Conservation (phyloP, 179 eudicot genomes). For the Beta lomatogona region DNA sequence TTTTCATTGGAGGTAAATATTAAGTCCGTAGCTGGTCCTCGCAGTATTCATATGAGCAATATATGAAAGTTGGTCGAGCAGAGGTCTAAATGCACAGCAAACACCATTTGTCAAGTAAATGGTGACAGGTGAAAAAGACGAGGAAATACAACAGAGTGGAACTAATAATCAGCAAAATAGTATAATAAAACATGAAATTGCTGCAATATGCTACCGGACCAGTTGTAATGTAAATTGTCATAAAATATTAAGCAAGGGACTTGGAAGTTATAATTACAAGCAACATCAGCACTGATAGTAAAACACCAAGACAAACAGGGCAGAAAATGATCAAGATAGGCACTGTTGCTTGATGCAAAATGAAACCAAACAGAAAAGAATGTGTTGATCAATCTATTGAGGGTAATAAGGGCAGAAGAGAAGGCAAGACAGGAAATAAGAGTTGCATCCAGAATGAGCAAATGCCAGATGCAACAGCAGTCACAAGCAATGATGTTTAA, state of each 20-base stretch:
- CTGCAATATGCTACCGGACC: too few relatives aligned
- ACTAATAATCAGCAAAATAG: not conserved
- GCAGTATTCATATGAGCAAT: not conserved
- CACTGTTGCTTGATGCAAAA: not conserved
- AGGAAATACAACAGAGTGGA: not conserved
- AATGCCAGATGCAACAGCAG: conserved; percentile 1
- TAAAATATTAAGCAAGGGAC: too few relatives aligned
- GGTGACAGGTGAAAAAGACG: too few relatives aligned
- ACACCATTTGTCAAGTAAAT: not conserved
- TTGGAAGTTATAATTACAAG: not conserved
- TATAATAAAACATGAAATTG: not conserved
- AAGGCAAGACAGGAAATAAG: not conserved
- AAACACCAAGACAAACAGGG: not conserved
- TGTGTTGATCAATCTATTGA: too few relatives aligned
- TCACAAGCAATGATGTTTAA: too few relatives aligned
- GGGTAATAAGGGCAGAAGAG: not conserved
- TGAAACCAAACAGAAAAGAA: not conserved
- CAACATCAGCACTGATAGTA: not conserved
- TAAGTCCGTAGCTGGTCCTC: not conserved
- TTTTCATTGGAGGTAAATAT: not conserved
- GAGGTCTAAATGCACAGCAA: not conserved
- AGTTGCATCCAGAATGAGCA: not conserved
- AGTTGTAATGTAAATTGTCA: too few relatives aligned
- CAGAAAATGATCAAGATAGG: not conserved
- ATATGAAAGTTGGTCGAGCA: not conserved